A percentile compares a stretch with the other conserved stretches of the same genome.
phyloP scores from a whole-genome alignment of 257 asterid genomes.

The Handroanthus guayacan region DNA sequence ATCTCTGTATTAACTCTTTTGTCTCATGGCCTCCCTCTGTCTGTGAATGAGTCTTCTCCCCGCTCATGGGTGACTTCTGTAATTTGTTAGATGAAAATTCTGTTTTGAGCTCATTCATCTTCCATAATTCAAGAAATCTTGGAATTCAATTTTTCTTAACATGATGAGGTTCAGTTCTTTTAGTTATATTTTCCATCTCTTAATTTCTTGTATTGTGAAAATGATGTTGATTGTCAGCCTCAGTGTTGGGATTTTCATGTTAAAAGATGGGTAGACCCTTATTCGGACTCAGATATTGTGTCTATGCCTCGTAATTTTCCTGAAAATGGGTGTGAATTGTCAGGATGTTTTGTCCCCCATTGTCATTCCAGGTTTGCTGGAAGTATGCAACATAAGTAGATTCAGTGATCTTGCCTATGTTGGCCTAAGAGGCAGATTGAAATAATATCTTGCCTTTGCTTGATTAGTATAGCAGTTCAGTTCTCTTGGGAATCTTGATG shows the following conservation, averaged over 20 bases:
- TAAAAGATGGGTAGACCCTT: background rate
- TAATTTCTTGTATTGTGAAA: constrained; percentile 15
- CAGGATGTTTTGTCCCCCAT: constrained; percentile 21
- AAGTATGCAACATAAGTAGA: background rate
- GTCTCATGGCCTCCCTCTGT: background rate
- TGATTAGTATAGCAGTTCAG: background rate
- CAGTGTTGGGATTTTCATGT: background rate
- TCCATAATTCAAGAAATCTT: background rate
- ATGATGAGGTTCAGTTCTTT: background rate
- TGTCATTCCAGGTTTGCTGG: background rate
- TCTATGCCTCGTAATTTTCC: constrained; percentile 10
- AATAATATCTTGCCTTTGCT: background rate
- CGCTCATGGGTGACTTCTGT: background rate
- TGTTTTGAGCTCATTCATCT: background rate
- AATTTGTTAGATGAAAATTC: background rate
- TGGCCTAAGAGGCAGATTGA: constrained; percentile 8
- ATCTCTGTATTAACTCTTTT: constrained; percentile 20
- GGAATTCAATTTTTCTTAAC: constrained; percentile 7
- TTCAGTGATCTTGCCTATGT: constrained; percentile 14
- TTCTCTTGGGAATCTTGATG: background rate
- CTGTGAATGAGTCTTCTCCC: background rate
- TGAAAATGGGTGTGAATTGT: constrained; percentile 14
- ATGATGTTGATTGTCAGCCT: background rate
- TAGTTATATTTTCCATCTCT: background rate
- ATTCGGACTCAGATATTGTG: background rate